Evolutionary conservation across 768 basidiomycete species (phyloP), one percentile per base, ranked within the genome.

Genomic region (Cubamyces lactineus): DNA sequence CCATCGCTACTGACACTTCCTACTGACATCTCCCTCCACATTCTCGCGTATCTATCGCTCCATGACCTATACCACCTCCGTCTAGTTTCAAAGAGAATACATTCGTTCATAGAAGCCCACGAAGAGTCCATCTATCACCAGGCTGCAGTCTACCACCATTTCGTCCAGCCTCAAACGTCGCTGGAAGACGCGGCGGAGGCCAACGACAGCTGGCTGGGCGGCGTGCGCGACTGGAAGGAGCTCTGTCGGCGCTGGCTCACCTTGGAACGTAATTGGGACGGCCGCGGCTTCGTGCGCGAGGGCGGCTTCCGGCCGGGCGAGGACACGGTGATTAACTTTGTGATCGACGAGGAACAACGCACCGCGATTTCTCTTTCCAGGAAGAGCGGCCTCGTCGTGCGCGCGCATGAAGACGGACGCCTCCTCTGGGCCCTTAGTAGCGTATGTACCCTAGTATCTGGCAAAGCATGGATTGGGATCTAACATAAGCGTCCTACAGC

Each of bases 101-200:
- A 58, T 41, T 21, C 17, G 13, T 68, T 69, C 57, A 54, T 71
- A 21, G 26, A 24, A 9, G 46, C 63, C 4, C 45, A 71, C 53
- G 68, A 71, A 30, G 48, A 59, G 15, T 46, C 61, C 1, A 59
- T 71, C n/a, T 71, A 63, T 42, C 70, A 71, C 54, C 68, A 66
- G 38, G 64, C 67, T 9, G 66, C 66, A 2, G 49, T 71, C 24
- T 46, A 59, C n/a, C 68, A 71, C 46, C 64, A 52, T 1, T 69
- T 69, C 47, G 67, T 64, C 3, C 24, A 34, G 8, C 48, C 62
- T 16, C 63, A 61, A 21, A 63, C 60, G 3, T 52, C 70, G 13
- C 48, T 71, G 2, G 56, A 61, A 15, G 67, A 67, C 13, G 65
- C 63, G 12, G 30, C 46, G 13, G 43, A 15, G 6, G 51, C 42